phyloP scores from a whole-genome alignment of 352 stramenopile species.

The Globisporangium radiosum region DNA sequence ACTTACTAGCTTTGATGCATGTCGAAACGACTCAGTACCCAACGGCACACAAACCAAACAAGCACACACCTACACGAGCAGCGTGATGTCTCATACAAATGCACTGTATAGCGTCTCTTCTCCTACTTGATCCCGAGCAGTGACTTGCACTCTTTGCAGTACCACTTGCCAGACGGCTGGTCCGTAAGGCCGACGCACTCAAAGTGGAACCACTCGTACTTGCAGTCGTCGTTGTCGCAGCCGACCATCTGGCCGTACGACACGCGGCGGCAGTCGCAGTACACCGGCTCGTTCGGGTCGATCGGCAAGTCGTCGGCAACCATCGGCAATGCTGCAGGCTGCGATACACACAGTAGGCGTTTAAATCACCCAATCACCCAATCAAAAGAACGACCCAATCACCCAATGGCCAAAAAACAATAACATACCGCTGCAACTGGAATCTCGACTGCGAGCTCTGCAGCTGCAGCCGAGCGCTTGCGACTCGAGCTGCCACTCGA shows the following conservation, averaged over 20 bases:
- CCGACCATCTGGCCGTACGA: conserved; percentile 91
- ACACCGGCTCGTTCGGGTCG: conserved; percentile 84
- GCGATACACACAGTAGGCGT: not conserved
- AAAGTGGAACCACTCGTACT: conserved; percentile 92
- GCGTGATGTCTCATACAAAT: too few species aligned
- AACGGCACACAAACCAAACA: too few species aligned
- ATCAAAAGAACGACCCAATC: not conserved
- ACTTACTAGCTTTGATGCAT: too few species aligned
- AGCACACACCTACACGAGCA: too few species aligned
- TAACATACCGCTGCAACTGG: conserved; percentile 10
- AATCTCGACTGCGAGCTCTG: conserved; percentile 24
- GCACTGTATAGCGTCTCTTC: too few species aligned
- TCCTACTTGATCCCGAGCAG: conserved; percentile 60
- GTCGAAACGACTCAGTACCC: too few species aligned
- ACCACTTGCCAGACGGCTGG: conserved; percentile 77
- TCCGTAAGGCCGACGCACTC: conserved; percentile 84
- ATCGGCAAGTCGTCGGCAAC: conserved; percentile 74
- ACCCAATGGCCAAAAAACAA: not conserved
- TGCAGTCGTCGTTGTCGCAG: conserved; percentile 91
- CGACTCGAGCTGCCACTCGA: conserved; percentile 16
- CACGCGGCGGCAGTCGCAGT: conserved; percentile 81
- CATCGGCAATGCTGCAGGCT: conserved; percentile 28
- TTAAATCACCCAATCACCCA: not conserved
- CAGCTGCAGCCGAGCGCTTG: conserved; percentile 38
- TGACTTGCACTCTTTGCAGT: conserved; percentile 74